phyloP scores from a whole-genome alignment of 1,284 basidiomycete species.

The Sphaerobolus stellatus region DNA sequence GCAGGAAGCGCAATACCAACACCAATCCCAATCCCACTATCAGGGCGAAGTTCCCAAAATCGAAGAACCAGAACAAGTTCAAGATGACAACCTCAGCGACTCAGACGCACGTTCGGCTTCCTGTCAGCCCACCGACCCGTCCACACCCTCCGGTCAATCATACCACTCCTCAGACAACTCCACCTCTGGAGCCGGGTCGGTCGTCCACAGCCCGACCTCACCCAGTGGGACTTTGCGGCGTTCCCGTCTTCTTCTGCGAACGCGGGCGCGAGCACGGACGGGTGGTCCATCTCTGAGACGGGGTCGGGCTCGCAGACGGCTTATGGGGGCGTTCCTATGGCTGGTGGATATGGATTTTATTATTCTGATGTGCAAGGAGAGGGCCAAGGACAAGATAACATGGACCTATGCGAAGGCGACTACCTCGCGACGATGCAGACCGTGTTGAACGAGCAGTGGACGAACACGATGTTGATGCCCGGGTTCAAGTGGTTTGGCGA shows the following conservation, averaged over 20 bases:
- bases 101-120: no score
- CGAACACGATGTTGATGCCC: conserved; percentile 9
- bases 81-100: no score
- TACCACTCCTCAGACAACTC: no score
- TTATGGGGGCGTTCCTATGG: no score
- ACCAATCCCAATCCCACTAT: no score
- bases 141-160: background rate
- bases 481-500: conserved; percentile 8
- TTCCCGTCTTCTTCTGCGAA: background rate
- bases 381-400: background rate
- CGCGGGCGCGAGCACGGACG: background rate
- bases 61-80: no score
- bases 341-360: no score
- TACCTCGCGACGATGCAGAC: conserved; percentile 9
- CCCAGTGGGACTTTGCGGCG: background rate
- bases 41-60: no score
- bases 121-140: background rate
- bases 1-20: no score
- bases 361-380: no score
- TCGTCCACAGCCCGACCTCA: background rate
- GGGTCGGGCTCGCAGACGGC: background rate
- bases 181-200: background rate
- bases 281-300: background rate
- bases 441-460: conserved; percentile 7
- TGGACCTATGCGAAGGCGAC: conserved; percentile 9